Conservation (phyloP, 2,329 filamentous ascomycete genomes). For the Didymella keratinophila region DNA sequence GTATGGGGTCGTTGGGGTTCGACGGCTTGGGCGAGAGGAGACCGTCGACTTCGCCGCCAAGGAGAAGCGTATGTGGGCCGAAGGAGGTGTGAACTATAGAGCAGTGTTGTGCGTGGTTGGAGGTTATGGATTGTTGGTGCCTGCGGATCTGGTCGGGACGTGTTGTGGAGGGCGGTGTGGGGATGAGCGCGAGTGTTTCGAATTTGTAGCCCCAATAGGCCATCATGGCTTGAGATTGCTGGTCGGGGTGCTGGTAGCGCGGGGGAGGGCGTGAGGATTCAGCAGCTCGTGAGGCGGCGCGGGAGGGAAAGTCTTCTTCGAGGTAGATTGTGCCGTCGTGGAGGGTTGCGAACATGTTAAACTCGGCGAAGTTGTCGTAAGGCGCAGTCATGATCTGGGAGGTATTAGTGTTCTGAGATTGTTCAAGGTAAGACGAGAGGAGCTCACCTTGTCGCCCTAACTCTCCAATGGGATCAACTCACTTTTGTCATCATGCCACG, state of each 20-base stretch:
- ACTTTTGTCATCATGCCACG: constrained; percentile 99
- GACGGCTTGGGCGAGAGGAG: constrained; percentile 46
- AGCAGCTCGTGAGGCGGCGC: constrained; percentile 67
- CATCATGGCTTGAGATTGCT: constrained; percentile 79
- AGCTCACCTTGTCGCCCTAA: constrained; percentile 26
- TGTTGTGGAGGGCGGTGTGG: constrained; percentile 80
- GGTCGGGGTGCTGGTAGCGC: constrained; percentile 56
- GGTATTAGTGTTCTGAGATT: constrained; percentile 7
- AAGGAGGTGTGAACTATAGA: constrained; percentile 90
- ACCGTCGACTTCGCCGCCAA: constrained; percentile 95
- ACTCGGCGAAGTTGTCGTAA: constrained; percentile 81
- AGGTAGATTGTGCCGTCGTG: constrained; percentile 86
- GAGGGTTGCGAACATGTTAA: constrained; percentile 93
- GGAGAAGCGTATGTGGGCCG: constrained; percentile 74
- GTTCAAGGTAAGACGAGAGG: constrained; percentile 22
- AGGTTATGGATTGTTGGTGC: constrained; percentile 75
- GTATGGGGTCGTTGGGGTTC: constrained; percentile 60
- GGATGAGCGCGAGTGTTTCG: constrained; percentile 81
- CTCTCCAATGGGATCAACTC: constrained; percentile 23
- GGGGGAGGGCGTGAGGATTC: constrained; percentile 36
- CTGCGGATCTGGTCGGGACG: constrained; percentile 79
- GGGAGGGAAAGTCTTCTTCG: constrained; percentile 85
- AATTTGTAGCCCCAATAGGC: constrained; percentile 99
- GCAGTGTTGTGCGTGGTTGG: constrained; percentile 94
- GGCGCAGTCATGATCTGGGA: constrained; percentile 81